These are phyloP conservation scores for Eimeria brunetti DNA, from an alignment of 169 alveolate genomes.

Conservation along the genomic window DNA sequence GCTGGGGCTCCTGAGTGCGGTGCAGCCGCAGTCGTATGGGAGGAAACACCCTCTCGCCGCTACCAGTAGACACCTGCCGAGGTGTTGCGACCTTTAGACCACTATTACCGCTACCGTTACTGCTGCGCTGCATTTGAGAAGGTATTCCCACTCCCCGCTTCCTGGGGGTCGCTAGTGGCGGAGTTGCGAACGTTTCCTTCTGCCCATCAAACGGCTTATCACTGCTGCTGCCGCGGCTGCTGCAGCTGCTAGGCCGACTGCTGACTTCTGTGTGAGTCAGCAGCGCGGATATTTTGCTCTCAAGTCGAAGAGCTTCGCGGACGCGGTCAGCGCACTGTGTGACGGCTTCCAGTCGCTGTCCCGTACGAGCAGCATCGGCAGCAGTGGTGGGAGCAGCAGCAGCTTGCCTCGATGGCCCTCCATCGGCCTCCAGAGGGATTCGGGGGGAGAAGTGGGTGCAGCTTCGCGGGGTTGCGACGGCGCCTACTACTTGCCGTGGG, in stretches of 20 bases:
- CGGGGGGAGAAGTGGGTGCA: not conserved
- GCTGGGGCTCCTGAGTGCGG: slow-evolving; percentile 27
- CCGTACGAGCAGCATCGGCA: not conserved
- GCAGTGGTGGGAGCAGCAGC: slow-evolving; percentile 23
- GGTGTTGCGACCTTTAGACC: not conserved
- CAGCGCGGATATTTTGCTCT: slow-evolving; percentile 14
- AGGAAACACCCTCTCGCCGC: slow-evolving; percentile 4
- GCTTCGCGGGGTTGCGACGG: not conserved
- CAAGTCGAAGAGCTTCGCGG: slow-evolving; percentile 31
- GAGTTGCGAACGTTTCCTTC: slow-evolving; percentile 14
- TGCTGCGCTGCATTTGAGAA: not conserved
- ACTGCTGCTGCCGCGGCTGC: slow-evolving; percentile 45
- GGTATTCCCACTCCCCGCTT: not conserved
- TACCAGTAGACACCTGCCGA: slow-evolving; percentile 1
- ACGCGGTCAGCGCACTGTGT: slow-evolving; percentile 41
- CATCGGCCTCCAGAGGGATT: not conserved
- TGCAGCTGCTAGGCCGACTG: slow-evolving; percentile 22
- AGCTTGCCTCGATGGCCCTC: not conserved
- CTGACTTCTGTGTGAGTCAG: slow-evolving; percentile 14
- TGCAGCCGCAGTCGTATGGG: not conserved
- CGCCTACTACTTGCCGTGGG: not conserved
- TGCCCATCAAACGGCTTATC: slow-evolving; percentile 9
- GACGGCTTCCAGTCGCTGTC: slow-evolving; percentile 47
- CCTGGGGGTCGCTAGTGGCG: slow-evolving; percentile 13
- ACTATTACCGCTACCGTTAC: not conserved